These are phyloP conservation scores for Trametes meyenii DNA, from an alignment of 768 basidiomycete species.

Conservation along the genomic window DNA sequence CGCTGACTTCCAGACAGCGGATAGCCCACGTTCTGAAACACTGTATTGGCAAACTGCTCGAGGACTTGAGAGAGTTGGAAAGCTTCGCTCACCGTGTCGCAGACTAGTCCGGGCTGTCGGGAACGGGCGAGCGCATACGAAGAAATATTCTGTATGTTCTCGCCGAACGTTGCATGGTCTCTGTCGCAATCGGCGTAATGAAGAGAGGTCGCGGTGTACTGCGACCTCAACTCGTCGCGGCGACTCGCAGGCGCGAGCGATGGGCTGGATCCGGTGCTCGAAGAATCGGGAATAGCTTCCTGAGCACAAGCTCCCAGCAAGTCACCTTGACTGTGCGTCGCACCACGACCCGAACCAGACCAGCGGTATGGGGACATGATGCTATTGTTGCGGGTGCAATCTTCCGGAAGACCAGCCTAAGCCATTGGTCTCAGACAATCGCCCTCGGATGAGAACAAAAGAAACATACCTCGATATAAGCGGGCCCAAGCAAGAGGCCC, in stretches of 20 bases:
- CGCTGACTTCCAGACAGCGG: background rate
- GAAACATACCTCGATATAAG: constrained; percentile 3
- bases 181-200: constrained; percentile 11
- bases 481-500: constrained; percentile 1
- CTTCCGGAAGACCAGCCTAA: background rate
- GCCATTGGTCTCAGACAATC: background rate
- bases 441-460: background rate
- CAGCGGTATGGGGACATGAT: constrained; percentile 2
- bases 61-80: background rate
- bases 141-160: background rate
- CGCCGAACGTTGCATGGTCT: constrained; percentile 3
- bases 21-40: constrained; percentile 5
- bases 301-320: background rate
- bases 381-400: constrained; percentile 5
- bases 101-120: constrained; percentile 1
- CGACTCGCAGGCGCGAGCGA: background rate
- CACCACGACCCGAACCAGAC: constrained; percentile 1
- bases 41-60: background rate
- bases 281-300: background rate
- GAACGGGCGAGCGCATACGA: background rate
- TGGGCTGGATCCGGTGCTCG: background rate
- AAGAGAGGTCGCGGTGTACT: background rate
- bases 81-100: constrained; percentile 13
- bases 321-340: background rate
- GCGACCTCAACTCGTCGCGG: background rate